Evolutionary conservation across 2,329 filamentous ascomycete species (phyloP).

Genomic region (Beauveria pseudobassiana): DNA sequence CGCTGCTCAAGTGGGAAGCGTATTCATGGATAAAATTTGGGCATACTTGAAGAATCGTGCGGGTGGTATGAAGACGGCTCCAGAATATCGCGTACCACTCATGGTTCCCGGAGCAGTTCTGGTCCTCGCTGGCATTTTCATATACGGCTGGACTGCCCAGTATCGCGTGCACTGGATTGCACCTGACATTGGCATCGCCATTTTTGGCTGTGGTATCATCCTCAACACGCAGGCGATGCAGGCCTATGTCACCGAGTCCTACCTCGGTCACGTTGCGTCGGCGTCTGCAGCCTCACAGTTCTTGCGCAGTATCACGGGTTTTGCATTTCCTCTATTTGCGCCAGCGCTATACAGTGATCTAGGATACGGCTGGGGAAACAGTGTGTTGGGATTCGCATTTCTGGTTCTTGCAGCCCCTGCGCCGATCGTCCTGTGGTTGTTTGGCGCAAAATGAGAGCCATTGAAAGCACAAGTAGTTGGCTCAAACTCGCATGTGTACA

Average conservation of each 20-base stretch:
- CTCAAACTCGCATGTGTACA: background rate
- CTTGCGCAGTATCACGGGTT: conserved; percentile 16
- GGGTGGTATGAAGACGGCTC: conserved; percentile 18
- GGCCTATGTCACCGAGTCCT: conserved; percentile 34
- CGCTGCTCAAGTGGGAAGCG: conserved; percentile 28
- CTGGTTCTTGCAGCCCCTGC: conserved; percentile 2
- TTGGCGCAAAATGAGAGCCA: conserved; percentile 7
- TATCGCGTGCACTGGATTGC: conserved; percentile 46
- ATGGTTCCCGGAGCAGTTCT: conserved; percentile 46
- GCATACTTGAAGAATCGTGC: conserved; percentile 12
- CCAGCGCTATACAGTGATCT: conserved; percentile 14
- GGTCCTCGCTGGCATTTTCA: conserved; percentile 25
- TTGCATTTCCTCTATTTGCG: conserved; percentile 18
- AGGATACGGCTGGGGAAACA: conserved; percentile 16
- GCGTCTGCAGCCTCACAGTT: conserved; percentile 16
- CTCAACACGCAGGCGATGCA: conserved; percentile 44
- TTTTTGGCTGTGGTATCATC: conserved; percentile 48
- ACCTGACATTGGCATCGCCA: conserved; percentile 47
- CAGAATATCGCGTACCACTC: conserved; percentile 43
- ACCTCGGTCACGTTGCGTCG: conserved; percentile 13
- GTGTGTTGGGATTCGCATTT: conserved; percentile 1
- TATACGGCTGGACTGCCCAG: conserved; percentile 40
- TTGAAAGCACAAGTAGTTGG: background rate
- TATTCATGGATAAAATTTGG: conserved; percentile 32
- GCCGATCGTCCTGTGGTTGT: conserved; percentile 4